Evolutionary conservation across 2,329 filamentous ascomycete species (phyloP).

Genomic region (Dactylellina haptotyla): DNA sequence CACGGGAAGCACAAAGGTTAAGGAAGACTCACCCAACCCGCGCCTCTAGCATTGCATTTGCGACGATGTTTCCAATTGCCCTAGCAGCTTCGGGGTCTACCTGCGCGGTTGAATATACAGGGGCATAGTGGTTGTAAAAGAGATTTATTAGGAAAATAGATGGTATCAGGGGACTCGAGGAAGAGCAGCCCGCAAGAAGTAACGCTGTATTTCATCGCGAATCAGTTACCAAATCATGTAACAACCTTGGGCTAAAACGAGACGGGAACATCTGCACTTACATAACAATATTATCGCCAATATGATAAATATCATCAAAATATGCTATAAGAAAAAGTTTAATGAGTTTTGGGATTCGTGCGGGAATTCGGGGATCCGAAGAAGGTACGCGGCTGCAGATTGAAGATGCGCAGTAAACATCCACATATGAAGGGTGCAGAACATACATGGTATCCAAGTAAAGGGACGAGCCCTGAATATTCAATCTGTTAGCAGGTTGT

Average conservation of each 20-base stretch:
- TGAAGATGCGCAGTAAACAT: not conserved
- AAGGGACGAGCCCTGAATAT: conserved; percentile 71
- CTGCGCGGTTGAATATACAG: conserved; percentile 83
- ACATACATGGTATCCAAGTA: conserved; percentile 72
- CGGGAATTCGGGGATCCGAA: not conserved
- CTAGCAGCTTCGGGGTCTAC: conserved; percentile 87
- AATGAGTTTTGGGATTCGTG: not conserved
- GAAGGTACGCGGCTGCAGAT: not conserved
- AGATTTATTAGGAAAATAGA: conserved; percentile 98
- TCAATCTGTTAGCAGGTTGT: not conserved
- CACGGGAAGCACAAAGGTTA: too few species aligned
- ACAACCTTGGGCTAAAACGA: not conserved
- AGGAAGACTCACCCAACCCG: conserved; percentile 72
- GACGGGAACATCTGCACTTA: conserved; percentile 66
- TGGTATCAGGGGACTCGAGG: conserved; percentile 92
- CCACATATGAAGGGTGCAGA: too few species aligned
- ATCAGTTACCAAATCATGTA: not conserved
- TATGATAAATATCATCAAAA: conserved; percentile 96
- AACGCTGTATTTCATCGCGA: conserved; percentile 70
- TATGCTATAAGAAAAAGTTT: conserved; percentile 66
- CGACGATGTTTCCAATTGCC: conserved; percentile 89
- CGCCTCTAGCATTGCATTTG: conserved; percentile 82
- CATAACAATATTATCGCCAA: conserved; percentile 93
- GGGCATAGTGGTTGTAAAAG: conserved; percentile 89
- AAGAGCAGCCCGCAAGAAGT: conserved; percentile 93